phyloP scores from a whole-genome alignment of 116 monocot genomes.

The Phalaenopsis hybrid region DNA sequence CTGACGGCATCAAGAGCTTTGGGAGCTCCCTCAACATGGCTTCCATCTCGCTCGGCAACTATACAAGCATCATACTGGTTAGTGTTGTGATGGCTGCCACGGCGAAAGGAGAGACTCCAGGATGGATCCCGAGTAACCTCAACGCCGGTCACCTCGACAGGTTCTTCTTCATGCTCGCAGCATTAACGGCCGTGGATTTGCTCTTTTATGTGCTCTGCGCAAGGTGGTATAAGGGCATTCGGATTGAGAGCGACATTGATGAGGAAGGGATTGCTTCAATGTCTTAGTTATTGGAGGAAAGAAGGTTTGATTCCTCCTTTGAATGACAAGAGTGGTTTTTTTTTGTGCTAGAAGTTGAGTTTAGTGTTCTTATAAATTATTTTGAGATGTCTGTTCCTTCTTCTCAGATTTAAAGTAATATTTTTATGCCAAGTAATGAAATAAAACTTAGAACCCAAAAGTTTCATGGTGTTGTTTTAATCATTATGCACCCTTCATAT shows the following conservation, averaged over 20 bases:
- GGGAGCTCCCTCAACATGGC: slow-evolving; percentile 81
- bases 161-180: slow-evolving; percentile 69
- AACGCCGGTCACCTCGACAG: slow-evolving; percentile 54
- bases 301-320: too few relatives aligned
- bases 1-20: slow-evolving; percentile 72
- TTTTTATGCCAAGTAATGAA: too few relatives aligned
- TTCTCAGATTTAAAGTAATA: too few relatives aligned
- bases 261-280: not conserved
- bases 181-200: slow-evolving; percentile 33
- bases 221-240: slow-evolving; percentile 51
- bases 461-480: too few relatives aligned
- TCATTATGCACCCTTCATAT: too few relatives aligned
- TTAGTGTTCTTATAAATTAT: too few relatives aligned
- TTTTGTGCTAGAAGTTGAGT: too few relatives aligned
- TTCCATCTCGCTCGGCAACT: slow-evolving; percentile 76
- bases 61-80: slow-evolving; percentile 62
- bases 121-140: slow-evolving; percentile 67
- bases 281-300: not conserved
- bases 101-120: not conserved
- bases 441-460: too few relatives aligned
- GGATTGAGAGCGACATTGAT: slow-evolving; percentile 10
- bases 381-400: too few relatives aligned
- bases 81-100: slow-evolving; percentile 29
- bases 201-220: slow-evolving; percentile 35
- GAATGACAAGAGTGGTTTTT: too few relatives aligned